Evolutionary conservation across 2,329 filamentous ascomycete genomes (phyloP).

Genomic region (Ophiosphaerella narmari): DNA sequence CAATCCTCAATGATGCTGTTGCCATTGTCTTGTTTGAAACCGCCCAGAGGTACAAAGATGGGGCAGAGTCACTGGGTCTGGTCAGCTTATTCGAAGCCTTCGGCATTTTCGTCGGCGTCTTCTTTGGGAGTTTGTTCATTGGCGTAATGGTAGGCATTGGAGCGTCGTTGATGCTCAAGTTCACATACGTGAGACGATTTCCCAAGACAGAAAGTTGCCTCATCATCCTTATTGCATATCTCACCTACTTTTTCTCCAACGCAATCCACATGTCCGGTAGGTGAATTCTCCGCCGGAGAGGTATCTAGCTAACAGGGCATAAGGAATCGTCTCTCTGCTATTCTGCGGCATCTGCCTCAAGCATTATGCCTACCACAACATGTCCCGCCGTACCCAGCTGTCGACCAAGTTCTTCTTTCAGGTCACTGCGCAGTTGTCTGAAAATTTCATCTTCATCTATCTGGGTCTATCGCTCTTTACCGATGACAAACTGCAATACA

Average conservation of each 20-base stretch:
- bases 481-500: constrained; percentile 83
- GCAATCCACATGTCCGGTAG: constrained; percentile 93
- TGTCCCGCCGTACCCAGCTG: constrained; percentile 95
- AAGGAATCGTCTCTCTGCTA: constrained; percentile 91
- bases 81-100: constrained; percentile 88
- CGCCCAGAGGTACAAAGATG: constrained; percentile 86
- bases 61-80: constrained; percentile 70
- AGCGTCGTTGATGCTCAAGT: constrained; percentile 88
- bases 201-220: constrained; percentile 97
- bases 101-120: constrained; percentile 92
- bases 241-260: constrained; percentile 97
- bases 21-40: constrained; percentile 99
- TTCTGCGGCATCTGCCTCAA: constrained; percentile 99
- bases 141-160: constrained; percentile 84
- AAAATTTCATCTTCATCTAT: constrained; percentile 99
- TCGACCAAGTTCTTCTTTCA: constrained; percentile 98
- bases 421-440: constrained; percentile 88
- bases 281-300: constrained; percentile 33
- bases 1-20: constrained; percentile 96
- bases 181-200: constrained; percentile 88
- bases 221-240: constrained; percentile 91
- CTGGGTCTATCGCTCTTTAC: constrained; percentile 94
- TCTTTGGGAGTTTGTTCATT: constrained; percentile 91
- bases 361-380: constrained; percentile 99
- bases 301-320: constrained; percentile 14